Evolutionary conservation across 1,284 basidiomycete species (phyloP), one percentile per base, ranked within the genome.

Genomic region (Naganishia cerealis): DNA sequence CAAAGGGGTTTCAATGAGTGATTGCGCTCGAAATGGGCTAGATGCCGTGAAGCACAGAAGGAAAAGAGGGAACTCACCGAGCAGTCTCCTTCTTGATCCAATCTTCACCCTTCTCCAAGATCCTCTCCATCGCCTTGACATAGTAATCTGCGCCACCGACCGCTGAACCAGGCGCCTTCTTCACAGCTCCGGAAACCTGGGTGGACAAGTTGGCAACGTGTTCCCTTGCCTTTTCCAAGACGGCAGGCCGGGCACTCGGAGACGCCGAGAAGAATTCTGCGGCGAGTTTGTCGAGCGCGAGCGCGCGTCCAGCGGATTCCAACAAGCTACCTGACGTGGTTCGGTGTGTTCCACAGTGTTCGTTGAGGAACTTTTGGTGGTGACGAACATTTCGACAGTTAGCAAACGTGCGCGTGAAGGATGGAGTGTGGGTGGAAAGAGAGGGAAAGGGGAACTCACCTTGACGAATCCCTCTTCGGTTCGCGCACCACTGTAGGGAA

Each of bases 91-190:
- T 95, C 78, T 87, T 84, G 66, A 97, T 77, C 83, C 95, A 98
- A 39, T 81, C 86, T 73, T 89, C 87, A 42, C 87, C 85, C 61
- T 87, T 86, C 67, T 85, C 87, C 39, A 86, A 81, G 21, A 94
- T 84, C 82, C 95, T 94, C 81, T 93, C 89, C 90, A 98, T 94
- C 54, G 94, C 89, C 73, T 88, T 88, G 71, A 94, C 72, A 81
- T 99, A 99, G 81, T 94, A 90, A 71, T 86, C 85, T n/a, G 88
- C 9, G 76, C 71, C 70, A 78, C 76, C 73, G 76, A 33, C n/a
- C 15, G 46, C 57, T 0, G 40, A 9, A 29, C 36, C 39, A n/a
- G 52, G 76, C 62, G 74, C 77, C 66, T 77, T 75, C 39, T 71
- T 71, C 70, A 74, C 75, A 63, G 74, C 71, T 40, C 67, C 56